Evolutionary conservation across 2,329 filamentous ascomycete species (phyloP).

Genomic region (Aureobasidium namibiae): DNA sequence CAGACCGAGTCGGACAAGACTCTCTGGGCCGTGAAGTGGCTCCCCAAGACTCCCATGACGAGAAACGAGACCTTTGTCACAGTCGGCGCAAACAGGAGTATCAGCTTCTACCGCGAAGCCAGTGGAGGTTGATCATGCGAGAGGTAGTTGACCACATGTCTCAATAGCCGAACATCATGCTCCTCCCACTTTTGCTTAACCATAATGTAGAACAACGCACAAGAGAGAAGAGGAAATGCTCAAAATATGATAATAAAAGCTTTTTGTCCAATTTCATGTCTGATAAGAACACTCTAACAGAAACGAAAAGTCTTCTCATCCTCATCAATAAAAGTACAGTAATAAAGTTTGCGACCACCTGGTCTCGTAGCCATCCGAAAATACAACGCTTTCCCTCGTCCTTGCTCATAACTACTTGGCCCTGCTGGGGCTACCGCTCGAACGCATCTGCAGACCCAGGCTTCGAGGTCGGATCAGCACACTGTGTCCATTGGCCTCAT

Average conservation of each 20-base stretch:
- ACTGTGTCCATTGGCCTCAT: constrained; percentile 27
- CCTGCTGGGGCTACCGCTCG: constrained; percentile 10
- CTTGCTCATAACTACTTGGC: not conserved
- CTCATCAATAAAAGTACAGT: constrained; percentile 7
- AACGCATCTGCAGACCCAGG: constrained; percentile 9
- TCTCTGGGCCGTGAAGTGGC: constrained; percentile 77
- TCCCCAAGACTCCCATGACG: constrained; percentile 55
- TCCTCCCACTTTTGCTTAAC: not conserved
- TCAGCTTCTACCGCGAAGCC: constrained; percentile 79
- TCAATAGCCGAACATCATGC: not conserved
- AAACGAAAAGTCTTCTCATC: constrained; percentile 6
- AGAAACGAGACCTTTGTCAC: constrained; percentile 66
- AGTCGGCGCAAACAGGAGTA: constrained; percentile 64
- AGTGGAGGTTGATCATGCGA: constrained; percentile 49
- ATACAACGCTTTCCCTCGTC: not conserved
- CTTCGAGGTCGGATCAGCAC: constrained; percentile 24
- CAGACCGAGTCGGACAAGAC: constrained; percentile 83
- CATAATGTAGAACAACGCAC: not conserved
- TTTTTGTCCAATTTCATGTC: constrained; percentile 10
- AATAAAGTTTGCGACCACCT: not conserved
- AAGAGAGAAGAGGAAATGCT: not conserved
- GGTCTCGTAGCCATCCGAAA: not conserved
- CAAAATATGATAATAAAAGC: not conserved
- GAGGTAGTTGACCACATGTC: not conserved
- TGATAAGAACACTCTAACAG: constrained; percentile 5